A percentile compares a stretch with the other conserved stretches of the same genome.
Evolutionary conservation across 2,329 filamentous ascomycete species (phyloP).

Genomic region (Fusarium clavum): DNA sequence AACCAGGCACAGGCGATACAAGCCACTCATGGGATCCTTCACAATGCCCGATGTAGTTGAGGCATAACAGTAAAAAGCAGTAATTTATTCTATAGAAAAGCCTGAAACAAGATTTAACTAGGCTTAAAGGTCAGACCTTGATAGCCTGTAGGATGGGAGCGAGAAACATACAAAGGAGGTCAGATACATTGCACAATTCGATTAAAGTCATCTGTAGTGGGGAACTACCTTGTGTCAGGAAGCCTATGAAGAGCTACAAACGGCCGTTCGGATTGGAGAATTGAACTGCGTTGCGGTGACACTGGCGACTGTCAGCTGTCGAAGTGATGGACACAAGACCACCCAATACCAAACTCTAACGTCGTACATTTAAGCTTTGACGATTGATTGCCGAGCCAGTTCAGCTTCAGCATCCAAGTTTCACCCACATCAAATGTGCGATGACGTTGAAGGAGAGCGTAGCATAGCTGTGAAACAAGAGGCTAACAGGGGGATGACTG

Average conservation of each 20-base stretch:
- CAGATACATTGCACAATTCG: not conserved
- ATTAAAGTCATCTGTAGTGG: not conserved
- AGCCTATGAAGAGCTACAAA: not conserved
- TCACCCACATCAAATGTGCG: not conserved
- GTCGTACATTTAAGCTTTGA: not conserved
- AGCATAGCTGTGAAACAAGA: constrained; percentile 3
- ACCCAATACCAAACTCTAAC: constrained; percentile 21
- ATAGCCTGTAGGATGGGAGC: not conserved
- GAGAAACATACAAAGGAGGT: not conserved
- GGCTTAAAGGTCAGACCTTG: not conserved
- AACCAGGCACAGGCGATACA: not conserved
- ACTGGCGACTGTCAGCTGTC: constrained; percentile 14
- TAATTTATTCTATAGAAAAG: not conserved
- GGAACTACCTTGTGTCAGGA: not conserved
- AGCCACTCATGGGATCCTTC: not conserved
- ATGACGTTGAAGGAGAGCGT: constrained; percentile 9
- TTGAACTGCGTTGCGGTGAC: not conserved
- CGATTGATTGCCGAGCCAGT: not conserved
- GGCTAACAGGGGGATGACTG: not conserved
- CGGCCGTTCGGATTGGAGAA: not conserved
- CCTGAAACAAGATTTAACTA: not conserved
- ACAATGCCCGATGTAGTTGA: not conserved
- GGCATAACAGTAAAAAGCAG: not conserved
- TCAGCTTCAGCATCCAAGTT: not conserved
- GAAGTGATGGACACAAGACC: constrained; percentile 8